Evolutionary conservation across 176 grass and related monocot species (phyloP), one percentile per base, ranked within the genome.

Genomic region (Typha latifolia): DNA sequence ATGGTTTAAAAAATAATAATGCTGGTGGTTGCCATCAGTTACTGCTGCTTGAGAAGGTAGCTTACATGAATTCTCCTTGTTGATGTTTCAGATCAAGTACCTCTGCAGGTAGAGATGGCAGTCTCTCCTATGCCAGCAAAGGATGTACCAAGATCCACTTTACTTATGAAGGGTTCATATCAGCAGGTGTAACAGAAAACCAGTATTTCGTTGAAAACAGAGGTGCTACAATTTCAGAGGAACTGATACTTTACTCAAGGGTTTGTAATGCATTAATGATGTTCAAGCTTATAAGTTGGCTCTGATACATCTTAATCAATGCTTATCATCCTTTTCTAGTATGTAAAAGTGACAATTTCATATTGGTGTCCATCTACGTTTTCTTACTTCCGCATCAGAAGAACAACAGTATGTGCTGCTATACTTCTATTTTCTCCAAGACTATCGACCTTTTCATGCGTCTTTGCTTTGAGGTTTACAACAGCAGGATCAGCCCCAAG

Each of bases 381-480:
- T 5, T 2, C 34, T 69, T 88, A 93, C 64, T 99, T 99, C 14
- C 74, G 61, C 79, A 86, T 86, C 20, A 96, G 85, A 51, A 96
- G 85, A 75, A 96, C 73, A 56, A 99, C 89, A 5, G 94, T 99
- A 63, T 99, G 94, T 20, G 94, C 94, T 67, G 94, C 94, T 56
- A 99, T 93, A 70, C 94, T 99, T 74, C 86, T 84, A 37, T 99
- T 99, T 69, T 99, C 94, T 31, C 94, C 94, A 31, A 99, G 84
- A 78, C 94, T 99, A 71, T 99, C 94, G 0, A 99, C 94, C 74
- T 99, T 93, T 69, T 99, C 94, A 26, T 99, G 94, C 0, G 86
- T 99, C 74, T 99, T 99, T 47, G 94, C 94, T 85, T 99, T 99
- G 52, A 99, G 89, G 73, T 99, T 99, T 21, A 99, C 81, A 13